Evolutionary conservation across 805 yeast genomes (phyloP), one percentile per base, ranked within the genome.

Genomic region (Diddensiella transvaalensis): DNA sequence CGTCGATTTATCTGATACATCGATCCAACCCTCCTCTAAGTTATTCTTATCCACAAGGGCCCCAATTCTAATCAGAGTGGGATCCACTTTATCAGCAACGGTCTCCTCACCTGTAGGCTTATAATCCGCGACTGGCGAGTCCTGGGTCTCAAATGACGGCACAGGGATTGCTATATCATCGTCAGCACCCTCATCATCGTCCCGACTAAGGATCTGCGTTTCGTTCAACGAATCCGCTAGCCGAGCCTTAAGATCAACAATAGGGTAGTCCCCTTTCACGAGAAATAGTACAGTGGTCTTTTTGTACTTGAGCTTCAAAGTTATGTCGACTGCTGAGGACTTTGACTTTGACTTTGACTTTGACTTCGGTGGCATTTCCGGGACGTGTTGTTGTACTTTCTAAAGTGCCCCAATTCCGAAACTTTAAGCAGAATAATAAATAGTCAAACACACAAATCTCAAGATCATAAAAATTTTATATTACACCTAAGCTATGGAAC

Each of bases 231-330:
- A 40, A 21, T 42, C 40, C 19, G 50, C 57, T 41, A 49, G 48
- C 22, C 40, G 22, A n/a, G 39, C 30, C 18, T 47, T 44, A 41
- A 61, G 52, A 15, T 42, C 49, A 22, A 53, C 58, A 13, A 60
- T 52, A 13, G 65, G 60, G 3, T 48, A 54, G 23, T 18, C 39
- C 37, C 18, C 54, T 49, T 21, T 39, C 21, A 29, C 42, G 11
- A 47, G 59, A 47, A 44, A 51, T 51, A 45, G 51, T 24, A 52
- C 40, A 2, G 51, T 46, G 15, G 38, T 21, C 19, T 42, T 40
- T n/a, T 36, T 35, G 30, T 42, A 36, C 39, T 50, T 52, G 29
- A 50, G 36, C 22, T 48, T 47, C 39, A 52, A 13, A 8, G 56
- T 49, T 23, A 49, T 19, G n/a, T 40, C 44, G 8, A 47, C 42